Evolutionary conservation across 1,284 basidiomycete species (phyloP).

Genomic region (Fomitiporia mediterranea): DNA sequence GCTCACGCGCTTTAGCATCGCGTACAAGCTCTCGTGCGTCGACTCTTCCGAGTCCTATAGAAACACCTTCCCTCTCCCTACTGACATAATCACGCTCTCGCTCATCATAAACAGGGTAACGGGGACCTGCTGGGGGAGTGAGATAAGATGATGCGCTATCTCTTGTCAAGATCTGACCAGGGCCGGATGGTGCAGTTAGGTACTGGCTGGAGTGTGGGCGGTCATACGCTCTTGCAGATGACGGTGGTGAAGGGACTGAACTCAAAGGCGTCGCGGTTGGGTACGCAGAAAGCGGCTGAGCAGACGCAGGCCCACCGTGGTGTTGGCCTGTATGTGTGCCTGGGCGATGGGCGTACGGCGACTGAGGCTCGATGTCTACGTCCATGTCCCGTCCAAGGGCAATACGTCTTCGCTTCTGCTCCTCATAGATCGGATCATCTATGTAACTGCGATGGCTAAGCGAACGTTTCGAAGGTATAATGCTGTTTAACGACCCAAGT

Average conservation of each 20-base stretch:
- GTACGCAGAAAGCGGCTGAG: background rate
- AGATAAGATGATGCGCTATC: background rate
- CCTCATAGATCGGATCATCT: constrained; percentile 5
- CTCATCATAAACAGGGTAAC: background rate
- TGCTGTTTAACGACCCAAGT: background rate
- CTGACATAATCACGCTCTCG: background rate
- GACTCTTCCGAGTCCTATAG: background rate
- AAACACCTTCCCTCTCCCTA: background rate
- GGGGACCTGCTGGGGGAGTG: background rate
- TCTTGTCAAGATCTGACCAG: background rate
- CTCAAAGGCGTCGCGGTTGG: background rate
- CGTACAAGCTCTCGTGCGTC: constrained; percentile 14
- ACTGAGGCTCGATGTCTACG: background rate
- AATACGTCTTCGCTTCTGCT: constrained; percentile 6
- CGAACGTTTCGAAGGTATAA: constrained; percentile 5
- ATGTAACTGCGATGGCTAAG: constrained; percentile 1
- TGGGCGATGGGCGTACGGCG: background rate
- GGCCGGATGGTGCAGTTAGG: background rate
- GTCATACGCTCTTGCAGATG: background rate
- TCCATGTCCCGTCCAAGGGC: constrained; percentile 11
- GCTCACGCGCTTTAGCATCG: constrained; percentile 14
- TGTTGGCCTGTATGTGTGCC: background rate
- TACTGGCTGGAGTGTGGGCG: background rate
- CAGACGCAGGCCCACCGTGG: background rate
- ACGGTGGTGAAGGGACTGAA: background rate